Evolutionary conservation across 164 flowering plant species (phyloP).

Genomic region (Dillenia suffruticosa): DNA sequence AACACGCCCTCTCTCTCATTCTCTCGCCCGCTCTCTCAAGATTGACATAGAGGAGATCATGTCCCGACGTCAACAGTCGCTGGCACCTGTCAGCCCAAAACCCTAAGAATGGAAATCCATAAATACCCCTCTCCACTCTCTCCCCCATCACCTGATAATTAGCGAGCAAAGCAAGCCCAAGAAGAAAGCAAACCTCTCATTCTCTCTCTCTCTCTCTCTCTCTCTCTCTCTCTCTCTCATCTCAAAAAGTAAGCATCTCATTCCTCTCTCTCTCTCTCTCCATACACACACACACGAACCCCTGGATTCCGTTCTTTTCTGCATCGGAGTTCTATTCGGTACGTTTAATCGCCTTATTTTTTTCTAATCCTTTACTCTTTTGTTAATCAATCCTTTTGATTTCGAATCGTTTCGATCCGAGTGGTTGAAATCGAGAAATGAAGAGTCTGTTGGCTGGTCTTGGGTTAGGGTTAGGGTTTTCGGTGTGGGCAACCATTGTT

Average conservation of each 20-base stretch:
- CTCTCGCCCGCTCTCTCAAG: slow-evolving; percentile 12
- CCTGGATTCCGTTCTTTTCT: slow-evolving; percentile 16
- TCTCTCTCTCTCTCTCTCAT: slow-evolving; percentile 1
- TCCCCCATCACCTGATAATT: background rate
- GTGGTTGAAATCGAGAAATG: background rate
- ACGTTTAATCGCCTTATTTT: slow-evolving; percentile 4
- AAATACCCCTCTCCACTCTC: background rate
- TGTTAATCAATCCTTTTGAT: background rate
- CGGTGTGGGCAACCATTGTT: slow-evolving; percentile 11
- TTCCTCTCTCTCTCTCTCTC: no score
- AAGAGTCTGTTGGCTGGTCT: slow-evolving; percentile 10
- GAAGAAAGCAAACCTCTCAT: background rate
- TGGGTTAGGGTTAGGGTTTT: slow-evolving; percentile 18
- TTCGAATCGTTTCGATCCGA: slow-evolving; percentile 2
- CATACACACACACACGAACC: background rate
- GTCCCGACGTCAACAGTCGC: background rate
- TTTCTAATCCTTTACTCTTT: slow-evolving; percentile 2
- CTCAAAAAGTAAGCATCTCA: background rate
- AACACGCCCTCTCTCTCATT: background rate
- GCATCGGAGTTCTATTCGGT: slow-evolving; percentile 19
- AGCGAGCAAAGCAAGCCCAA: background rate
- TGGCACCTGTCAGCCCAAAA: slow-evolving; percentile 7
- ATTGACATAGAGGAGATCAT: slow-evolving; percentile 6
- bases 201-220: no score
- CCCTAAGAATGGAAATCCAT: slow-evolving; percentile 4